These are phyloP conservation scores for Acarospora socialis DNA, from an alignment of 2,329 filamentous ascomycete genomes.

Conservation along the genomic window DNA sequence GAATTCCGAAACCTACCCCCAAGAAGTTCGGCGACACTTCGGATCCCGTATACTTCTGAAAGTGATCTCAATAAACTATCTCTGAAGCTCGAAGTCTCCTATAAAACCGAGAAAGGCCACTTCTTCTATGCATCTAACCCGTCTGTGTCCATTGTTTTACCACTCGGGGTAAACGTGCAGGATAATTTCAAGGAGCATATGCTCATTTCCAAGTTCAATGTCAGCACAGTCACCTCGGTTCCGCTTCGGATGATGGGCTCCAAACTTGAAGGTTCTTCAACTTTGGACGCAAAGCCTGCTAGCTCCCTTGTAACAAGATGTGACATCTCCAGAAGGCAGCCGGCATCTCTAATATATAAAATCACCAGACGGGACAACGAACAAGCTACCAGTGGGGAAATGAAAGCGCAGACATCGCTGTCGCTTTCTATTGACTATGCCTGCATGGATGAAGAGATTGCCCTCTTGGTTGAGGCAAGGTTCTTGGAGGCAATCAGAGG, in stretches of 20 bases:
- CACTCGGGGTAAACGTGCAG: constrained; percentile 89
- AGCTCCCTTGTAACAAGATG: too few species aligned
- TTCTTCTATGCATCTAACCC: constrained; percentile 51
- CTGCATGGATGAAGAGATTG: constrained; percentile 60
- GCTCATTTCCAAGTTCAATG: constrained; percentile 79
- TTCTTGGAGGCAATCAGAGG: constrained; percentile 34
- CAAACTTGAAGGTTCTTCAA: constrained; percentile 53
- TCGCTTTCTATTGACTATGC: constrained; percentile 62
- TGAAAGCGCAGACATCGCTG: constrained; percentile 30
- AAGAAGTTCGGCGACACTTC: constrained; percentile 15
- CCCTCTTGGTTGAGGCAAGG: constrained; percentile 29
- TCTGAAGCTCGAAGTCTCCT: constrained; percentile 61
- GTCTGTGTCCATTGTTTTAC: constrained; percentile 57
- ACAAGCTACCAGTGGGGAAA: constrained; percentile 12
- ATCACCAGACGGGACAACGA: constrained; percentile 42
- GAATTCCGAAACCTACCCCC: constrained; percentile 21
- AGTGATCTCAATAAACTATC: constrained; percentile 57
- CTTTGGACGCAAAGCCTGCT: constrained; percentile 47
- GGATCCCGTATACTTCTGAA: constrained; percentile 73
- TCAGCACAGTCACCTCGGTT: constrained; percentile 62
- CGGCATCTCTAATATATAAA: constrained; percentile 67
- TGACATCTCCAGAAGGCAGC: constrained; percentile 68
- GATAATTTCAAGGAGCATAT: constrained; percentile 78
- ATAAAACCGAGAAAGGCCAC: constrained; percentile 50
- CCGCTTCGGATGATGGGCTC: constrained; percentile 63